Percentiles rank a stretch among this genome's conserved stretches.
These are phyloP conservation scores for Schizochytrium sp. DNA, from an alignment of 108 stramenopile genomes.

Conservation along the genomic window DNA sequence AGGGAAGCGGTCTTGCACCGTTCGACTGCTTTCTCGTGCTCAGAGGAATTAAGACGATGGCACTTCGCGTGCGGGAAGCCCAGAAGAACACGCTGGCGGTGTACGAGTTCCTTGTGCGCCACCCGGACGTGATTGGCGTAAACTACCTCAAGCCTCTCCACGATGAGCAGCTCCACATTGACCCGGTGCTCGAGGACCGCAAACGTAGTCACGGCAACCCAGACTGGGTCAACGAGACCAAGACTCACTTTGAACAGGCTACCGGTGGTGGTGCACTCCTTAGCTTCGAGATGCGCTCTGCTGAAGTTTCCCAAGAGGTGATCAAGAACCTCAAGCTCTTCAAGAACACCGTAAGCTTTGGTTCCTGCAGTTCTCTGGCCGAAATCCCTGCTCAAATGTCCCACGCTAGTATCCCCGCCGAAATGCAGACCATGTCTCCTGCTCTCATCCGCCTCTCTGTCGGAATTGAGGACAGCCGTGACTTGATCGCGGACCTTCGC, in stretches of 20 bases:
- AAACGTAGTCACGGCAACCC: neutral
- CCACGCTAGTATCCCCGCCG: conserved; percentile 74
- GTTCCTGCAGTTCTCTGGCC: conserved; percentile 73
- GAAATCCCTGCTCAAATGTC: conserved; percentile 71
- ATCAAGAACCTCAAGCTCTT: conserved; percentile 70
- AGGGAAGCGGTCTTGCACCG: conserved; percentile 61
- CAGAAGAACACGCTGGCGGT: conserved; percentile 62
- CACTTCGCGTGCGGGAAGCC: conserved; percentile 48
- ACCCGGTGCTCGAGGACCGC: conserved; percentile 19
- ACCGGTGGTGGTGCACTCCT: conserved; percentile 71
- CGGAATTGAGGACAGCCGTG: conserved; percentile 59
- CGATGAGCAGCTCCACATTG: conserved; percentile 35
- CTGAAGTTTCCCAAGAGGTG: conserved; percentile 65
- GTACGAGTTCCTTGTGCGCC: conserved; percentile 38
- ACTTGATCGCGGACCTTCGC: conserved; percentile 60
- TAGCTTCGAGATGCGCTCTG: conserved; percentile 70
- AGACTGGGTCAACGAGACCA: neutral
- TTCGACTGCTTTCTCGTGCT: conserved; percentile 66
- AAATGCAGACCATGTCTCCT: conserved; percentile 62
- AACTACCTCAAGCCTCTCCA: conserved; percentile 60
- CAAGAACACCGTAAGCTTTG: conserved; percentile 76
- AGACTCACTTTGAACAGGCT: conserved; percentile 63
- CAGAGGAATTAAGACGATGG: conserved; percentile 67
- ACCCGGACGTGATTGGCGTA: conserved; percentile 36
- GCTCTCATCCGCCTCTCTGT: conserved; percentile 63